Base-by-base conservation (phyloP, 2,329 filamentous ascomycete species). In the Ceratocystis variospora region DNA sequence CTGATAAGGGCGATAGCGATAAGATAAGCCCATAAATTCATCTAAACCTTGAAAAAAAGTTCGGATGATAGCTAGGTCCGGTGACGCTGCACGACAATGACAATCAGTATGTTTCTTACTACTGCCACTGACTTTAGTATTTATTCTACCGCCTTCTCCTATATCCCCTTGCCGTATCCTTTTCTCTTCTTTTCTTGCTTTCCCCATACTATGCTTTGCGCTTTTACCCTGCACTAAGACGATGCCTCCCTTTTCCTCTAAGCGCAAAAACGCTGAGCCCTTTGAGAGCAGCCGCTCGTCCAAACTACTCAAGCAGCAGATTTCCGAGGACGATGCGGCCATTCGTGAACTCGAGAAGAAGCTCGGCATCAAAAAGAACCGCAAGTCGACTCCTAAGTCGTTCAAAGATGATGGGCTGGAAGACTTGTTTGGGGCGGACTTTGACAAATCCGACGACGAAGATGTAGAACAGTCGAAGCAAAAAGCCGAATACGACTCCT, bases 281-380 rank as follows among this genome's bases (percentile, higher is more conserved):
- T 45, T 33, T 6, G 46, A 63, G 15, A 63, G 64, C 59, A 37
- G 44, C 25, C 66, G 66, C 41, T 66, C 61, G 44, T 50, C 61
- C 10, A 70, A 68, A n/a, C 33, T 64, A 7, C 46, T 85, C n/a
- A 83, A 81, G 72, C 81, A 86, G 2, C 84, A 83, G 70, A 77
- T 96, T 3, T 86, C 83, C 0, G 80, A 89, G 68, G 93, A 99
- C 67, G 91, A 97, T 72, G 89, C 86, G 1, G 90, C 96, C 71
- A 97, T 99, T 70, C 87, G 87, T 22, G 86, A 86, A 2, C 78
- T 96, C 41, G 94, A 99, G 77, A 91, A 87, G 74, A 95, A 89
- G 72, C 78, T 99, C 2, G 93, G 94, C 0, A 81, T 96, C 44
- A 86, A 81, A 70, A 89, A 87, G 72, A 84, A 85, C 64, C 87